A percentile compares a stretch with the other conserved stretches of the same genome.
Evolutionary conservation across 2,329 filamentous ascomycete species (phyloP).

Genomic region (Akanthomyces muscarius): DNA sequence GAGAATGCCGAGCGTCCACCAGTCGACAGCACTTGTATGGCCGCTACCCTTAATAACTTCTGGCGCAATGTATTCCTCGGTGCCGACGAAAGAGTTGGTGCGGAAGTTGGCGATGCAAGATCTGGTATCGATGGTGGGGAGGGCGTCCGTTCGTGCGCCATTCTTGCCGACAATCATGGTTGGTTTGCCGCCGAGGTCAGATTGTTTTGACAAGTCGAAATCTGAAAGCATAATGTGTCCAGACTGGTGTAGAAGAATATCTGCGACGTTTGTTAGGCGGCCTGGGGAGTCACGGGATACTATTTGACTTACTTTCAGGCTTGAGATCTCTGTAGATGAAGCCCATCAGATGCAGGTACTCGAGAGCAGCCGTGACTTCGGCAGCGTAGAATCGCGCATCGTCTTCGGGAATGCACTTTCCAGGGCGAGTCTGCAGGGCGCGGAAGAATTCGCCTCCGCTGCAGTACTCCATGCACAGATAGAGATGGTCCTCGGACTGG

Average conservation of each 20-base stretch:
- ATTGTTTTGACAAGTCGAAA: constrained; percentile 98
- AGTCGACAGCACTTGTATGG: constrained; percentile 96
- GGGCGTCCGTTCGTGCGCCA: constrained; percentile 76
- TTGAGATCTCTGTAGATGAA: constrained; percentile 99
- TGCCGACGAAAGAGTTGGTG: constrained; percentile 97
- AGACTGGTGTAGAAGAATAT: constrained; percentile 97
- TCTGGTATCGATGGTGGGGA: constrained; percentile 97
- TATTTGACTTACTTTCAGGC: constrained; percentile 74
- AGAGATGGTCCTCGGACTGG: constrained; percentile 97
- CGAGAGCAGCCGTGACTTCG: constrained; percentile 91
- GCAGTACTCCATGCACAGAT: constrained; percentile 99
- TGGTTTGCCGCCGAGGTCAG: constrained; percentile 88
- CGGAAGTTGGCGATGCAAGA: constrained; percentile 98
- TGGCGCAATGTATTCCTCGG: constrained; percentile 97
- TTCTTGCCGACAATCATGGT: constrained; percentile 96
- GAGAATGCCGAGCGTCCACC: constrained; percentile 97
- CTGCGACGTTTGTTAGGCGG: constrained; percentile 40
- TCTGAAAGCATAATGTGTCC: constrained; percentile 99
- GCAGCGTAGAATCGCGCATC: constrained; percentile 96
- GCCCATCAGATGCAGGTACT: constrained; percentile 97
- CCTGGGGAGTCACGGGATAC: constrained; percentile 2
- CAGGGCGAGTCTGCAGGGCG: constrained; percentile 89
- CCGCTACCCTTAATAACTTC: constrained; percentile 99
- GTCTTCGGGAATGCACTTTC: constrained; percentile 95
- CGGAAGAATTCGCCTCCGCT: constrained; percentile 98